These are phyloP conservation scores for Anastatica hierochuntica DNA, from an alignment of 345 rosid species.

Conservation along the genomic window DNA sequence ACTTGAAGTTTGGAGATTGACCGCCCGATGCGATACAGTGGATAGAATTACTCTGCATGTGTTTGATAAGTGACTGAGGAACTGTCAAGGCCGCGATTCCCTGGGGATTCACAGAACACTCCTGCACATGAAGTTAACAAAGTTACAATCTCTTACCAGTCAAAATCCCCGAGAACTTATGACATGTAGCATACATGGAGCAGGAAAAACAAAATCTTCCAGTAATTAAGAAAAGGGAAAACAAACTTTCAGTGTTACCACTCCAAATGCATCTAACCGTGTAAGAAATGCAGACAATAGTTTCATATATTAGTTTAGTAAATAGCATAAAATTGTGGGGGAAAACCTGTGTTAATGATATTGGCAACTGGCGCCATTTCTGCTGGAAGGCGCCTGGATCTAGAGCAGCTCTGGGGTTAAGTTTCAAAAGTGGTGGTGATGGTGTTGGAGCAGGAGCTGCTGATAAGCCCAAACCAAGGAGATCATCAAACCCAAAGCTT, in stretches of 20 bases:
- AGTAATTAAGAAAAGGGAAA: no score
- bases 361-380: slow-evolving; percentile 84
- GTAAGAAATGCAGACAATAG: no score
- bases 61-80: slow-evolving; percentile 66
- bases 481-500: slow-evolving; percentile 72
- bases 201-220: no score
- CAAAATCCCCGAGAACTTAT: no score
- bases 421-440: slow-evolving; percentile 60
- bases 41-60: slow-evolving; percentile 78
- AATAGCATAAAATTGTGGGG: not conserved
- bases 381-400: slow-evolving; percentile 83
- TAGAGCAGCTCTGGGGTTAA: slow-evolving; percentile 63
- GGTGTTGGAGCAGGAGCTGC: slow-evolving; percentile 40
- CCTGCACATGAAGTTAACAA: slow-evolving; percentile 35
- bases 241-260: no score
- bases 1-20: slow-evolving; percentile 78
- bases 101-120: slow-evolving; percentile 50
- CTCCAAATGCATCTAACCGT: no score
- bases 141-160: slow-evolving; percentile 1
- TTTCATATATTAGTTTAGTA: not conserved
- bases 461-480: slow-evolving; percentile 64
- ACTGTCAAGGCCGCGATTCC: slow-evolving; percentile 58
- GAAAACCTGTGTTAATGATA: slow-evolving; percentile 57
- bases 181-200: no score
- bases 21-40: slow-evolving; percentile 97